Base-by-base conservation (phyloP, 2,329 filamentous ascomycete species). In the Leptosphaerulina australis region DNA sequence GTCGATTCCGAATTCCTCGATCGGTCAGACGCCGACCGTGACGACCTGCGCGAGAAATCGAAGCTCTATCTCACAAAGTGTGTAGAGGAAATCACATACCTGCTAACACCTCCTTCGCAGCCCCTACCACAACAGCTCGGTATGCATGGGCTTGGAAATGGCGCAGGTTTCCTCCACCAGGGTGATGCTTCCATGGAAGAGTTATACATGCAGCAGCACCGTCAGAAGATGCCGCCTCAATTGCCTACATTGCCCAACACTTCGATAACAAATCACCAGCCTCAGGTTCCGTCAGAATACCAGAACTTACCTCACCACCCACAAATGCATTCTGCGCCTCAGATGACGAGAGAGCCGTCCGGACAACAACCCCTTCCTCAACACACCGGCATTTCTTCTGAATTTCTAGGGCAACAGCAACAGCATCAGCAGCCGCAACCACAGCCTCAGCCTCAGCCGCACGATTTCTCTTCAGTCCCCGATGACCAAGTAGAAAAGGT, bases 11-110 rank as follows among this genome's bases (percentile, higher is more conserved):
- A 79, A 25, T 63, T 62, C 21, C 71, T 54, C 63, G 73, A 64
- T 61, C 76, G 53, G 67, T 71, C 53, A 34, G 81, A 83, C 38
- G 74, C 78, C 50, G 80, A 82, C 44, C 79, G 82, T 52, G 83
- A 86, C 47, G 75, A 77, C 36, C 78, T 84, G 57, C 78, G 83
- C 43, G 84, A 87, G 55, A 85, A 85, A 66, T 86, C 83, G 38
- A 80, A 81, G 48, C 74, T 80, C 26, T 87, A 85, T 61, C 77
- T 88, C 24, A 82, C 80, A 47, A 86, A 85, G 71, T 87, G 84
- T 65, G 81, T 86, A 39, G 83, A 87, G 59, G 85, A 88, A 68
- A 83, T 88, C 40, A 83, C 84, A 3, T 88, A 88, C 62, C 81
- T 88, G 53, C 78, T 88, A 25, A 83, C 85, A 38, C 85, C 85